Conservation (phyloP, 768 basidiomycete species). For the Auricularia auricula-judae region DNA sequence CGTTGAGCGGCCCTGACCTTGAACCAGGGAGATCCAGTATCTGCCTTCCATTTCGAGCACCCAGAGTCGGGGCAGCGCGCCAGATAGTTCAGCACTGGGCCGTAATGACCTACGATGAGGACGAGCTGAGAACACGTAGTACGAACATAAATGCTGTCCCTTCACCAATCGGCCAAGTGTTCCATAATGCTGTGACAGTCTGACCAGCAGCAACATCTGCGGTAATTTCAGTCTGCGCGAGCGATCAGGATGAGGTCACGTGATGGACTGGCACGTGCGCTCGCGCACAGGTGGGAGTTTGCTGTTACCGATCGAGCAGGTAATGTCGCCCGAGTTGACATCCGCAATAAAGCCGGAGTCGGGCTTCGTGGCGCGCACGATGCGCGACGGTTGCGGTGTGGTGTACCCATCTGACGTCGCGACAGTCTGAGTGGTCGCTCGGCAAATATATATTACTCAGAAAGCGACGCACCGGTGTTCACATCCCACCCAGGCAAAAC, state of each 20-base stretch:
- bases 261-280: not conserved
- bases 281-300: slow-evolving; percentile 1
- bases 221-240: not conserved
- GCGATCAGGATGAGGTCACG: not conserved
- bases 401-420: not conserved
- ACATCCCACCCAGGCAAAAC: slow-evolving; percentile 5
- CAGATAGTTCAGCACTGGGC: slow-evolving; percentile 2
- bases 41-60: slow-evolving; percentile 5
- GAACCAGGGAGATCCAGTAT: slow-evolving; percentile 3
- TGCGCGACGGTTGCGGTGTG: slow-evolving; percentile 1
- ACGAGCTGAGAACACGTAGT: too few relatives aligned
- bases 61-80: slow-evolving; percentile 5
- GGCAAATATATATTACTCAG: too few relatives aligned
- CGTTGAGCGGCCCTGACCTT: not conserved
- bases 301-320: slow-evolving; percentile 6
- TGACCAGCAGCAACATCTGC: slow-evolving; percentile 2
- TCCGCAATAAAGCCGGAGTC: not conserved
- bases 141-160: not conserved
- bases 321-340: slow-evolving; percentile 3
- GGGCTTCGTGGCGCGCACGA: slow-evolving; percentile 2
- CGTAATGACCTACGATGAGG: not conserved
- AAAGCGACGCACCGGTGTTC: not conserved
- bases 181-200: slow-evolving; percentile 3
- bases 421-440: too few relatives aligned
- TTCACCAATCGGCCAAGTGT: slow-evolving; percentile 4